Conservation (phyloP, 1,284 basidiomycete species). For the Mycena sp. region DNA sequence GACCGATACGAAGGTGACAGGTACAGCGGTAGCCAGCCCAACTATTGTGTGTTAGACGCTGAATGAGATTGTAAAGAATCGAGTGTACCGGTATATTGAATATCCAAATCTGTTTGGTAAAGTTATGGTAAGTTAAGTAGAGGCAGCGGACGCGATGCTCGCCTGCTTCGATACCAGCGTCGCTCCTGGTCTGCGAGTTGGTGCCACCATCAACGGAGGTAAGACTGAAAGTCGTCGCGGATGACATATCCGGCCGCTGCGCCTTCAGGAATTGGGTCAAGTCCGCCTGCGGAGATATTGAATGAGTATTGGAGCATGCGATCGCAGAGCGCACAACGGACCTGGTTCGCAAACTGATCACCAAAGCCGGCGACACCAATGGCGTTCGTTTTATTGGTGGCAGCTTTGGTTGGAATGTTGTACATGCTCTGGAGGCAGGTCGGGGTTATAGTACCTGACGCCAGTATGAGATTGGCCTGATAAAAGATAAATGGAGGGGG, state of each 20-base stretch:
- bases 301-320: neutral
- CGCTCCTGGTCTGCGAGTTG: slow-evolving; percentile 49
- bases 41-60: slow-evolving; percentile 14
- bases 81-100: slow-evolving; percentile 35
- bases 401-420: slow-evolving; percentile 48
- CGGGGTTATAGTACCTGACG: slow-evolving; percentile 47
- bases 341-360: slow-evolving; percentile 51
- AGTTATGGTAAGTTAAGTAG: neutral
- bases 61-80: neutral
- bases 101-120: slow-evolving; percentile 29
- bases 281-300: slow-evolving; percentile 38
- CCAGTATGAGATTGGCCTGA: neutral
- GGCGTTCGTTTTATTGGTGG: slow-evolving; percentile 45
- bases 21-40: slow-evolving; percentile 31
- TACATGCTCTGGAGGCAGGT: slow-evolving; percentile 54
- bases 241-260: slow-evolving; percentile 33
- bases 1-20: slow-evolving; percentile 12
- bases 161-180: slow-evolving; percentile 53
- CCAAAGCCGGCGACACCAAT: slow-evolving; percentile 50
- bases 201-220: slow-evolving; percentile 55
- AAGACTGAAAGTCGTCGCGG: slow-evolving; percentile 31
- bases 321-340: slow-evolving; percentile 7
- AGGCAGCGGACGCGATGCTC: neutral
- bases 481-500: neutral
- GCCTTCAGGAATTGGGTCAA: slow-evolving; percentile 52